These are phyloP conservation scores for Arthrinium puccinioides DNA, from an alignment of 2,329 filamentous ascomycete genomes.

Conservation along the genomic window DNA sequence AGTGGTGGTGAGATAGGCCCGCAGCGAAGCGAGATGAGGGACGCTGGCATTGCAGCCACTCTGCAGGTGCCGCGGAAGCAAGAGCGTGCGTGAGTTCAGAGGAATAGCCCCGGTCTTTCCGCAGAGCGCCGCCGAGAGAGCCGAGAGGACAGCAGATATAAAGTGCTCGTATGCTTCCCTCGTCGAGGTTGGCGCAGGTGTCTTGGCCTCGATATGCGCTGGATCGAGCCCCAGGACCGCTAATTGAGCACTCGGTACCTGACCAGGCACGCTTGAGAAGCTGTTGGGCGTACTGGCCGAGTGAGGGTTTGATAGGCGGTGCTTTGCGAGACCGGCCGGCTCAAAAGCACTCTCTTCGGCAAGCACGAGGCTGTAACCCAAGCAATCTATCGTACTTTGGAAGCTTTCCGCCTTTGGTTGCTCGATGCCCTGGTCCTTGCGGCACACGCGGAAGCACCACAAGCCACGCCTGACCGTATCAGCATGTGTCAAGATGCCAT, in stretches of 20 bases:
- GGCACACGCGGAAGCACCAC: slow-evolving; percentile 46
- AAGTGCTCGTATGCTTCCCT: slow-evolving; percentile 47
- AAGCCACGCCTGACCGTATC: slow-evolving; percentile 42
- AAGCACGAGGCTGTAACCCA: slow-evolving; percentile 34
- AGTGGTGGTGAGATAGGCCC: slow-evolving; percentile 48
- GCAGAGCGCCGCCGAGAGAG: slow-evolving; percentile 44
- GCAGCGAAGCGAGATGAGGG: slow-evolving; percentile 40
- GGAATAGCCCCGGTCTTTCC: slow-evolving; percentile 39
- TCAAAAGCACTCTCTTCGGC: slow-evolving; percentile 46
- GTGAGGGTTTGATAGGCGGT: slow-evolving; percentile 30
- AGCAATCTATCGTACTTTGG: slow-evolving; percentile 33
- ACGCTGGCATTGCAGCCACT: slow-evolving; percentile 21
- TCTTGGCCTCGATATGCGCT: slow-evolving; percentile 23
- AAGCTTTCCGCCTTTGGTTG: slow-evolving; percentile 19
- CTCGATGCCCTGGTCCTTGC: slow-evolving; percentile 26
- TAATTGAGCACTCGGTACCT: too few relatives aligned
- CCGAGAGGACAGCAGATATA: slow-evolving; percentile 42
- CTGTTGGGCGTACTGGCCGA: slow-evolving; percentile 37
- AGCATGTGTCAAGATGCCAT: slow-evolving; percentile 46
- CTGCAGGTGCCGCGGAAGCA: slow-evolving; percentile 30
- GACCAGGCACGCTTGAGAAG: slow-evolving; percentile 31
- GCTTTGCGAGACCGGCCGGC: slow-evolving; percentile 39
- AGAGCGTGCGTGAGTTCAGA: slow-evolving; percentile 44
- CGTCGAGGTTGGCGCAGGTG: slow-evolving; percentile 25
- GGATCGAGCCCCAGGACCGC: slow-evolving; percentile 3